A percentile compares a stretch with the other conserved stretches of the same genome.
phyloP scores from a whole-genome alignment of 371 early-diverging fungal species.

The Apophysomyces variabilis region DNA sequence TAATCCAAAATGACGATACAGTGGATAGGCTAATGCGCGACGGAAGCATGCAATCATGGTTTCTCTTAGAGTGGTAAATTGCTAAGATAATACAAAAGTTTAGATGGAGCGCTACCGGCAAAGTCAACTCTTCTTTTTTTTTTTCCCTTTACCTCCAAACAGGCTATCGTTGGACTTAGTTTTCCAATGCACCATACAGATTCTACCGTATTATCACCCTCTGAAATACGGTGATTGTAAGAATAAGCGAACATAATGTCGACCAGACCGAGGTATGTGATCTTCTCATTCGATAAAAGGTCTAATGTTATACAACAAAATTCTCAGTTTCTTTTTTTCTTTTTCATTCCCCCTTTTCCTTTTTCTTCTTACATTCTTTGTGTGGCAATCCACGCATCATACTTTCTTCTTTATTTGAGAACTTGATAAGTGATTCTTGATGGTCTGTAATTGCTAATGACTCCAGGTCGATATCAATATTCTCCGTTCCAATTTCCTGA shows the following conservation, averaged over 20 bases:
- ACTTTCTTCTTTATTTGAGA: slow-evolving; percentile 72
- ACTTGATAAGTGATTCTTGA: slow-evolving; percentile 49
- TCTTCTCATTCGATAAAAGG: slow-evolving; percentile 64
- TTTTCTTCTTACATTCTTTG: slow-evolving; percentile 67
- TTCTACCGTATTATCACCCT: slow-evolving; percentile 89
- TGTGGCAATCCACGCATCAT: slow-evolving; percentile 81
- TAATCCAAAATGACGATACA: slow-evolving; percentile 81
- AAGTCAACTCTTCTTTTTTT: neutral
- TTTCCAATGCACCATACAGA: slow-evolving; percentile 92
- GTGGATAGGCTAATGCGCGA: slow-evolving; percentile 84
- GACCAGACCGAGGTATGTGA: slow-evolving; percentile 84
- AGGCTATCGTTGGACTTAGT: slow-evolving; percentile 78
- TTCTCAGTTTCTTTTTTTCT: neutral
- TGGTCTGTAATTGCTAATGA: slow-evolving; percentile 32
- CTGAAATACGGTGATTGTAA: slow-evolving; percentile 84
- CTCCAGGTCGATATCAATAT: slow-evolving; percentile 37
- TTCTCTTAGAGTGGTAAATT: slow-evolving; percentile 71
- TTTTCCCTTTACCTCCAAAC: slow-evolving; percentile 68
- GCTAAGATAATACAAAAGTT: slow-evolving; percentile 26
- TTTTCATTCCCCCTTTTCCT: neutral
- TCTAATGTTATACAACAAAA: slow-evolving; percentile 28
- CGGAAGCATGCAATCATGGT: slow-evolving; percentile 69
- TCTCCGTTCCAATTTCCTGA: slow-evolving; percentile 33
- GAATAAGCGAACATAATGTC: slow-evolving; percentile 92
- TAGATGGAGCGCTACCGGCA: neutral